A percentile compares a stretch with the other conserved stretches of the same genome.
Evolutionary conservation across 2,329 filamentous ascomycete genomes (phyloP).

Genomic region (Arthrobotrys entomopaga): DNA sequence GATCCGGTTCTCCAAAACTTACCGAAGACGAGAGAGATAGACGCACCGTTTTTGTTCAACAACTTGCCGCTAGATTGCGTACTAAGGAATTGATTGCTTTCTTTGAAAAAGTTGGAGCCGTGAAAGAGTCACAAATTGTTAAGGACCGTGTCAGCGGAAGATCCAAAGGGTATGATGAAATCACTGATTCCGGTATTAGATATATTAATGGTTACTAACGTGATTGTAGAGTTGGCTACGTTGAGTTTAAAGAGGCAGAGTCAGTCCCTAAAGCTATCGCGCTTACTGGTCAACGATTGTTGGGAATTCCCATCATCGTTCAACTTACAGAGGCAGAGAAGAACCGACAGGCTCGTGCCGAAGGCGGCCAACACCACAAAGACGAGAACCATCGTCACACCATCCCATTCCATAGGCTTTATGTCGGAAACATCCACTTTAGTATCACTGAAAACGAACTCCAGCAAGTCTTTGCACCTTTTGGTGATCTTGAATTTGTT

Average conservation of each 20-base stretch:
- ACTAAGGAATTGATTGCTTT: conserved; percentile 93
- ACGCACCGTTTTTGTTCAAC: conserved; percentile 97
- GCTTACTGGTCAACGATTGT: conserved; percentile 97
- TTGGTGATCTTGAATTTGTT: conserved; percentile 96
- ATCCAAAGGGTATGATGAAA: conserved; percentile 83
- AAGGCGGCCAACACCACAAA: conserved; percentile 46
- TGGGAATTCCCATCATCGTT: conserved; percentile 98
- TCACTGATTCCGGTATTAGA: conserved; percentile 7
- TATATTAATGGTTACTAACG: conserved; percentile 38
- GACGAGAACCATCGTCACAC: conserved; percentile 48
- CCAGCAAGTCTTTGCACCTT: conserved; percentile 95
- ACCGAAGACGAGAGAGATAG: conserved; percentile 97
- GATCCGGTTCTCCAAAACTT: conserved; percentile 74
- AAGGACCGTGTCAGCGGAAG: conserved; percentile 96
- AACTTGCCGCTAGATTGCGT: conserved; percentile 90
- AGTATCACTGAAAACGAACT: conserved; percentile 97
- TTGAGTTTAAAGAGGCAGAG: conserved; percentile 97
- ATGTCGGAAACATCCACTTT: conserved; percentile 99
- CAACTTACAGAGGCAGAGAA: conserved; percentile 99
- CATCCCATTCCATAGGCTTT: conserved; percentile 95
- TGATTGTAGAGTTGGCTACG: conserved; percentile 85
- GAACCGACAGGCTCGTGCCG: conserved; percentile 86
- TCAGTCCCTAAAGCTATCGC: conserved; percentile 92
- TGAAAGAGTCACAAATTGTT: conserved; percentile 97
- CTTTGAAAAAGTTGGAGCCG: conserved; percentile 92